These are phyloP conservation scores for Kwoniella sp. DNA, from an alignment of 768 basidiomycete species.

Conservation along the genomic window DNA sequence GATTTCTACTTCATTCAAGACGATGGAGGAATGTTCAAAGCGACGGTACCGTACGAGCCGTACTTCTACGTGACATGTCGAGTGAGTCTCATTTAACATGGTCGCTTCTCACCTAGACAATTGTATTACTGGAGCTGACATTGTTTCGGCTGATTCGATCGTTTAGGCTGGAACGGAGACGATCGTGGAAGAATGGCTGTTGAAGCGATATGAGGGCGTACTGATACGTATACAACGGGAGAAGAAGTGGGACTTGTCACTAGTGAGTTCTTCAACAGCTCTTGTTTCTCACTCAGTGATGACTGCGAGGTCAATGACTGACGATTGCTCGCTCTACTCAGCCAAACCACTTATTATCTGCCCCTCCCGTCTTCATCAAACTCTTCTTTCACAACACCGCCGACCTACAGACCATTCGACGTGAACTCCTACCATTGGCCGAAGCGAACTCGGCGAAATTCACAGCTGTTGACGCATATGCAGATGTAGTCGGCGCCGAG, in stretches of 20 bases:
- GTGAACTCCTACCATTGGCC: constrained; percentile 86
- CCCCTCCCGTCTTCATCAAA: constrained; percentile 82
- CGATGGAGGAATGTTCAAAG: constrained; percentile 94
- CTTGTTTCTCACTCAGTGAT: background rate
- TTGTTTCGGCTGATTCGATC: too few species aligned
- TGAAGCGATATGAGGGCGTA: constrained; percentile 87
- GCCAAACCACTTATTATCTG: constrained; percentile 96
- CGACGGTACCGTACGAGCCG: constrained; percentile 86
- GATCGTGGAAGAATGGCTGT: constrained; percentile 90
- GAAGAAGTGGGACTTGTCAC: constrained; percentile 87
- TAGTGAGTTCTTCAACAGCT: constrained; percentile 57
- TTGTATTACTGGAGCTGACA: too few species aligned
- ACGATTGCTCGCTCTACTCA: constrained; percentile 17
- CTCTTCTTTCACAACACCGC: constrained; percentile 90
- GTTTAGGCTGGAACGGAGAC: constrained; percentile 78
- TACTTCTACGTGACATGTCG: constrained; percentile 93
- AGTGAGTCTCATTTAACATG: constrained; percentile 61
- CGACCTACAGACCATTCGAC: constrained; percentile 81
- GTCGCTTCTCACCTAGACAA: too few species aligned
- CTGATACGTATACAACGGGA: constrained; percentile 75
- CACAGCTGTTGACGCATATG: constrained; percentile 94
- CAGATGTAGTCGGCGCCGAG: constrained; percentile 78
- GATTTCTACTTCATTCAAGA: constrained; percentile 98
- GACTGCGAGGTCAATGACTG: background rate
- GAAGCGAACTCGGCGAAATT: constrained; percentile 87